phyloP scores from a whole-genome alignment of 805 yeast genomes.

The Pichia heedii region DNA sequence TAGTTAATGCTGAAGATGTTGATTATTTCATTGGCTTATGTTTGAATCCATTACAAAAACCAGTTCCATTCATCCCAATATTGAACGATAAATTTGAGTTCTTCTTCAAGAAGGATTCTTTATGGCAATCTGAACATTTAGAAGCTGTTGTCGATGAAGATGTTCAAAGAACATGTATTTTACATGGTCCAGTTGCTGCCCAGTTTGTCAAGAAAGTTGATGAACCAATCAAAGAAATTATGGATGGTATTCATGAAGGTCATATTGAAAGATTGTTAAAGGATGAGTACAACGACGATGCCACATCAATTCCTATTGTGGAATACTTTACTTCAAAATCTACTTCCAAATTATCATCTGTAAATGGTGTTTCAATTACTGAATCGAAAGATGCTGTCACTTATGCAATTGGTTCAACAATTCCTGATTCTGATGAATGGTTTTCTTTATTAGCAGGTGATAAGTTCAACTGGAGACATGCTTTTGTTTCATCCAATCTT shows the following conservation, averaged over 20 bases:
- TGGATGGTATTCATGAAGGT: constrained; percentile 85
- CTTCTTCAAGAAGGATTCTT: constrained; percentile 96
- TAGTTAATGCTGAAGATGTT: constrained; percentile 89
- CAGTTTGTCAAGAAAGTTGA: constrained; percentile 77
- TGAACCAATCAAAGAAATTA: constrained; percentile 86
- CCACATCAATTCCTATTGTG: constrained; percentile 68
- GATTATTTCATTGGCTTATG: constrained; percentile 85
- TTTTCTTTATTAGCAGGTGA: constrained; percentile 73
- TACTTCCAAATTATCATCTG: constrained; percentile 31
- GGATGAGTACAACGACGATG: constrained; percentile 66
- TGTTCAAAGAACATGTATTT: constrained; percentile 97
- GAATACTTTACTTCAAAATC: constrained; percentile 78
- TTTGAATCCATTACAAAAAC: constrained; percentile 81
- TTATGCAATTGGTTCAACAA: constrained; percentile 31
- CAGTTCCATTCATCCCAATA: constrained; percentile 95
- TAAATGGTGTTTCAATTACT: constrained; percentile 31
- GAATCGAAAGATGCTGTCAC: constrained; percentile 24
- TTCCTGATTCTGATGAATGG: constrained; percentile 48
- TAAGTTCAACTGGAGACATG: constrained; percentile 79
- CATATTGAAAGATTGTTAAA: constrained; percentile 64
- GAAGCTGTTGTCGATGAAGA: constrained; percentile 94
- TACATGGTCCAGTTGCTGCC: constrained; percentile 98
- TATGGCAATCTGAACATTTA: constrained; percentile 97
- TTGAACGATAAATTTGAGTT: constrained; percentile 90
- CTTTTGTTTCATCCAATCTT: constrained; percentile 70